Percentiles rank a stretch among this genome's conserved stretches.
Evolutionary conservation across 108 stramenopile genomes (phyloP).

Genomic region (Schizochytrium sp.): DNA sequence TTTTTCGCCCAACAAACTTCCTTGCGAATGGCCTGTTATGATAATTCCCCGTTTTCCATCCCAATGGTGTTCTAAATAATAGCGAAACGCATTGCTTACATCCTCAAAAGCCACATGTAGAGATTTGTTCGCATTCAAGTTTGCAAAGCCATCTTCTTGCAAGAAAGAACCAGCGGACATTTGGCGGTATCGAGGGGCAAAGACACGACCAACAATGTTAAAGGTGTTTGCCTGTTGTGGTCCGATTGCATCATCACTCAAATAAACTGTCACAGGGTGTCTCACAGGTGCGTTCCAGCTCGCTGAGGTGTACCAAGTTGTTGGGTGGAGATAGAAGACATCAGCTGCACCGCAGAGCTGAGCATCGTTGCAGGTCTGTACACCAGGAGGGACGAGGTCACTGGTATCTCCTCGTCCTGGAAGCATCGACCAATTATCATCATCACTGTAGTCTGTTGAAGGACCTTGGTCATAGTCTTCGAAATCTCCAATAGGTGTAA

Average conservation of each 20-base stretch:
- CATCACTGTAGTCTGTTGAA: not conserved
- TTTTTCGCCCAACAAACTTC: constrained; percentile 2
- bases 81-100: not conserved
- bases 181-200: constrained; percentile 20
- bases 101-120: not conserved
- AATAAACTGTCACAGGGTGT: constrained; percentile 19
- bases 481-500: not conserved
- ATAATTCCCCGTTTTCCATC: constrained; percentile 20
- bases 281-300: not conserved
- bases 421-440: not conserved
- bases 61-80: constrained; percentile 20
- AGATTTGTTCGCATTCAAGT: not conserved
- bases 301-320: not conserved
- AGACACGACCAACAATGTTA: constrained; percentile 10
- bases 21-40: constrained; percentile 20
- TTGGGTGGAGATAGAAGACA: constrained; percentile 10
- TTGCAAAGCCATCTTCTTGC: not conserved
- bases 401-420: not conserved
- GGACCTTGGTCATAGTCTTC: not conserved
- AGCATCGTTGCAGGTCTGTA: not conserved
- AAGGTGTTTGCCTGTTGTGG: constrained; percentile 34
- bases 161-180: constrained; percentile 1
- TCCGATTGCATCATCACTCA: constrained; percentile 19
- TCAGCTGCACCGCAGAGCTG: not conserved
- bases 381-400: not conserved